Percentiles rank a stretch among this genome's conserved stretches.
phyloP scores from a whole-genome alignment of 176 grass and related monocot species.

The Hordeum vulgare region DNA sequence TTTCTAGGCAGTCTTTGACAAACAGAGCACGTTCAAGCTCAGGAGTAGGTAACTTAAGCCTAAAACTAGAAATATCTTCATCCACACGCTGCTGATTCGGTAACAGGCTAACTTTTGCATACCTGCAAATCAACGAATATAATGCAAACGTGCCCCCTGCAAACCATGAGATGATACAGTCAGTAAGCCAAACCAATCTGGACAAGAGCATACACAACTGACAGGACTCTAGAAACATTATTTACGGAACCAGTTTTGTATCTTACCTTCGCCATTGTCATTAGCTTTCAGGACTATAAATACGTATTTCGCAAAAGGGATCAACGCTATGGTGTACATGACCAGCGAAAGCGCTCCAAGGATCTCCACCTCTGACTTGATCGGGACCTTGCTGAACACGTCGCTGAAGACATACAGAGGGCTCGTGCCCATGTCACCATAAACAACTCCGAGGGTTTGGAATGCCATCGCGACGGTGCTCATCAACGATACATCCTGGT shows the following conservation, averaged over 20 bases:
- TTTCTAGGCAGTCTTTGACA: conserved; percentile 91
- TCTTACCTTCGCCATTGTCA: conserved; percentile 86
- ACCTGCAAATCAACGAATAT: conserved; percentile 93
- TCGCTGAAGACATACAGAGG: conserved; percentile 97
- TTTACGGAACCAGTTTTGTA: neutral
- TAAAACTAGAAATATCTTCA: conserved; percentile 85
- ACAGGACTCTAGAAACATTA: neutral
- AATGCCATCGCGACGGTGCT: conserved; percentile 82
- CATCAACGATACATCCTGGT: conserved; percentile 64
- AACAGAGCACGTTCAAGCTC: conserved; percentile 75
- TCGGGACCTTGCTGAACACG: conserved; percentile 94
- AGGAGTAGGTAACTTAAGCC: conserved; percentile 82
- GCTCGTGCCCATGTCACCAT: conserved; percentile 96
- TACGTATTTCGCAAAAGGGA: conserved; percentile 83
- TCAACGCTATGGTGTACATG: conserved; percentile 88
- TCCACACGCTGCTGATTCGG: conserved; percentile 95
- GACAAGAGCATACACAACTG: neutral
- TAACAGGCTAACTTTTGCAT: conserved; percentile 85
- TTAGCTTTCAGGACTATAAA: conserved; percentile 97
- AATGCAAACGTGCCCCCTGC: conserved; percentile 92
- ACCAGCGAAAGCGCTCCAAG: conserved; percentile 87
- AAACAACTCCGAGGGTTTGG: conserved; percentile 93
- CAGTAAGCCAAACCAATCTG: neutral
- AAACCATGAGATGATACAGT: neutral
- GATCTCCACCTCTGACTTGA: conserved; percentile 85